A percentile compares a stretch with the other conserved stretches of the same genome.
phyloP scores from a whole-genome alignment of 2,329 filamentous ascomycete species.

The Fusarium keratoplasticum region DNA sequence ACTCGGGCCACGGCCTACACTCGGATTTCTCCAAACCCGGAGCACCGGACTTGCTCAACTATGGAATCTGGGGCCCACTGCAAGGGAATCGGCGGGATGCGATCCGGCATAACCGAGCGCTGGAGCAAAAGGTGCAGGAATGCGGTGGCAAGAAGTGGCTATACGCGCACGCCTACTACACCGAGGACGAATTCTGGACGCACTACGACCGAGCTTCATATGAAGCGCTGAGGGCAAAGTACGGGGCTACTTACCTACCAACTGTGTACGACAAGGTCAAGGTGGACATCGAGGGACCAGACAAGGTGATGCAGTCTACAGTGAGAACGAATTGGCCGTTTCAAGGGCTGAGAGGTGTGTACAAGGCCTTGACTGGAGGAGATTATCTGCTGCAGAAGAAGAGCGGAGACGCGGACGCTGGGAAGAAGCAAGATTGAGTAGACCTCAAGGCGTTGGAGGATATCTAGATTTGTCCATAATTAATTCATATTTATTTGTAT shows the following conservation, averaged over 20 bases:
- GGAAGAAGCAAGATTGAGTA: conserved; percentile 15
- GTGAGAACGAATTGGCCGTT: conserved; percentile 55
- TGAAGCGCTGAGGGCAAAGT: conserved; percentile 67
- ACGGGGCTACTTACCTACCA: conserved; percentile 69
- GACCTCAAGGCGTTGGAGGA: not conserved
- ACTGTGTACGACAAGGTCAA: conserved; percentile 77
- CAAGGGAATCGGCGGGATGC: conserved; percentile 57
- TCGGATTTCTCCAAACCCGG: conserved; percentile 56
- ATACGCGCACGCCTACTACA: conserved; percentile 77
- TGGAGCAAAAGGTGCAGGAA: conserved; percentile 70
- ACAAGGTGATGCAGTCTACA: conserved; percentile 47
- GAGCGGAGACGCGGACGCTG: not conserved
- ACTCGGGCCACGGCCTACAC: conserved; percentile 60
- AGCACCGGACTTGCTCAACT: conserved; percentile 64
- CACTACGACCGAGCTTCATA: conserved; percentile 72
- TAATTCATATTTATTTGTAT: conserved; percentile 8
- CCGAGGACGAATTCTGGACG: conserved; percentile 75
- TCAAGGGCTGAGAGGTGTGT: conserved; percentile 59
- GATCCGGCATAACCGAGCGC: conserved; percentile 65
- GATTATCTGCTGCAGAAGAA: conserved; percentile 59
- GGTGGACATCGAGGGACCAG: conserved; percentile 56
- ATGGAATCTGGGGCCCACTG: conserved; percentile 71
- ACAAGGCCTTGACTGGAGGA: conserved; percentile 56
- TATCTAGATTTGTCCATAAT: not conserved
- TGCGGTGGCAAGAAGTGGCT: conserved; percentile 76